Evolutionary conservation across 345 rosid species (phyloP).

Genomic region (Moringa oleifera): DNA sequence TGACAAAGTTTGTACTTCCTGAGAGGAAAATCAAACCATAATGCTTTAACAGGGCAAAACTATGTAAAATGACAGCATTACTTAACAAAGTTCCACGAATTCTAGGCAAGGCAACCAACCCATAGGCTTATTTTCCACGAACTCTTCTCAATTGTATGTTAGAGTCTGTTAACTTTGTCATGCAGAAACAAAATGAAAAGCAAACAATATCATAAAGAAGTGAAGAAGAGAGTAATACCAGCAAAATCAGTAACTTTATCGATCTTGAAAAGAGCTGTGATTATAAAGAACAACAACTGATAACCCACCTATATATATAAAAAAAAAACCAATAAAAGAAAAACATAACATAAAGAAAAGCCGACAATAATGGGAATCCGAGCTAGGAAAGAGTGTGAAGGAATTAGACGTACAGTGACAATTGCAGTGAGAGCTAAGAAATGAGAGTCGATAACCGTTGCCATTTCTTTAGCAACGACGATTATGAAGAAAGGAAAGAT

Average conservation of each 20-base stretch:
- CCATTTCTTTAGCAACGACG: conserved; percentile 34
- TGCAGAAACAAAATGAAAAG: neutral
- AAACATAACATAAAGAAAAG: neutral
- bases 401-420: conserved; percentile 37
- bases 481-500: no score
- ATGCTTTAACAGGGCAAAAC: neutral
- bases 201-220: neutral
- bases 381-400: neutral
- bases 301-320: conserved; percentile 70
- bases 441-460: conserved; percentile 70
- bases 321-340: conserved; percentile 5
- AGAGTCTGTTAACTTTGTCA: neutral
- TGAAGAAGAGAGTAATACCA: conserved; percentile 32
- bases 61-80: no score
- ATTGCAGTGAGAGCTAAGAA: conserved; percentile 54
- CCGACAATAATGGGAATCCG: neutral
- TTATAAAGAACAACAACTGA: conserved; percentile 64
- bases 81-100: neutral
- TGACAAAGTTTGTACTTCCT: conserved; percentile 90
- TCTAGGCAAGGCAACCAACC: neutral
- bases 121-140: neutral
- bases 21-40: conserved; percentile 7
- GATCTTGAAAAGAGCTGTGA: conserved; percentile 78
- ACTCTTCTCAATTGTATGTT: neutral
- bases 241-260: conserved; percentile 97